A percentile compares a stretch with the other conserved stretches of the same genome.
phyloP scores from a whole-genome alignment of 1,284 basidiomycete species.

The Hymenochaete sp. region DNA sequence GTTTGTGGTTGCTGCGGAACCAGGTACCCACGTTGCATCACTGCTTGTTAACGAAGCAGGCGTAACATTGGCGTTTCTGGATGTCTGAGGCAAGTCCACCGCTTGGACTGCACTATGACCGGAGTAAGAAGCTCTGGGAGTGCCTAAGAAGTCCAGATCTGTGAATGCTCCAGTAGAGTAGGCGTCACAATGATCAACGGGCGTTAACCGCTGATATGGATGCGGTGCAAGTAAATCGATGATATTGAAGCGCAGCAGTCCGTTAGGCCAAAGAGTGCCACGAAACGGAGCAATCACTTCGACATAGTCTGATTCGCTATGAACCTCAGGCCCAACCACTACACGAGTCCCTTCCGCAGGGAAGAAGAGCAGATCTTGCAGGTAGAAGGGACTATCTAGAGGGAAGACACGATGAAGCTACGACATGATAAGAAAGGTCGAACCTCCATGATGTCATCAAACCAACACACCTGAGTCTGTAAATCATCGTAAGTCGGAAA shows the following conservation, averaged over 20 bases:
- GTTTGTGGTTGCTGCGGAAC: too few species aligned
- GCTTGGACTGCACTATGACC: too few species aligned
- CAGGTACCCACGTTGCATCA: too few species aligned
- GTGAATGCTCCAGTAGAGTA: too few species aligned
- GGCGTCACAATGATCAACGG: too few species aligned
- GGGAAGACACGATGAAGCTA: slow-evolving; percentile 65
- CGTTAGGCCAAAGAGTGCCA: slow-evolving; percentile 42
- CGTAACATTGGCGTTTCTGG: too few species aligned
- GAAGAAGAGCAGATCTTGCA: slow-evolving; percentile 59
- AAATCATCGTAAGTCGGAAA: slow-evolving; percentile 39
- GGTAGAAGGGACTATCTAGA: slow-evolving; percentile 46
- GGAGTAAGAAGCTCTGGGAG: too few species aligned
- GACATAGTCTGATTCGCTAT: slow-evolving; percentile 48
- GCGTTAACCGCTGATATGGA: too few species aligned
- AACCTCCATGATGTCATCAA: slow-evolving; percentile 7
- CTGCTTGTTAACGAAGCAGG: too few species aligned
- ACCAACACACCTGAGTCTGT: slow-evolving; percentile 33
- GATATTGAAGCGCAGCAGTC: slow-evolving; percentile 54
- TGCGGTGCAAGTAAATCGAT: slow-evolving; percentile 33
- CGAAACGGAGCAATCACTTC: slow-evolving; percentile 40
- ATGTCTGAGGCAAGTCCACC: too few species aligned
- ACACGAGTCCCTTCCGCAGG: slow-evolving; percentile 37
- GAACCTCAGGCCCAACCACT: slow-evolving; percentile 52
- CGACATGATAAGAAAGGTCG: slow-evolving; percentile 18
- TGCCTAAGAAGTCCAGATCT: too few species aligned